These are phyloP conservation scores for Scytalidium lignicola DNA, from an alignment of 2,329 filamentous ascomycete genomes.

Conservation along the genomic window DNA sequence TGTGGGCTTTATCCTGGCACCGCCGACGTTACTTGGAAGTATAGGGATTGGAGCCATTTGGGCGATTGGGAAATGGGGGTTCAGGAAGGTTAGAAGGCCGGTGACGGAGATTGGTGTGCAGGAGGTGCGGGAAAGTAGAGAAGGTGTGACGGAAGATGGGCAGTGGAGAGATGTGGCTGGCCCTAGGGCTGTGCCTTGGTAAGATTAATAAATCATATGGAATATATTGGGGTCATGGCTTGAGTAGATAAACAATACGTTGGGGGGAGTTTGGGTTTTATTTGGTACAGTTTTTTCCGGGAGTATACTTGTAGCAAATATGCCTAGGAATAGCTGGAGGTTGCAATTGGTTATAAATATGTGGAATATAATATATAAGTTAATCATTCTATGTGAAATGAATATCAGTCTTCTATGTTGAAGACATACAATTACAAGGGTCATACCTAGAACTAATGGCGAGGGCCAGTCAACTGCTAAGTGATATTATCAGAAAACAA, in stretches of 20 bases:
- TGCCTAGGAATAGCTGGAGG: too few species aligned
- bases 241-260: neutral
- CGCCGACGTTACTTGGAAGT: conserved; percentile 21
- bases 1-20: conserved; percentile 25
- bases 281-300: too few species aligned
- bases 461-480: too few species aligned
- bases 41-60: conserved; percentile 22
- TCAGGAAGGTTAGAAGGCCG: conserved; percentile 18
- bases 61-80: conserved; percentile 27
- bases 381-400: too few species aligned
- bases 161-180: conserved; percentile 26
- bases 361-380: too few species aligned
- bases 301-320: too few species aligned
- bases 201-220: neutral
- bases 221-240: neutral
- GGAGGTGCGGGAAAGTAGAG: conserved; percentile 13
- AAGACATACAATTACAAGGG: too few species aligned
- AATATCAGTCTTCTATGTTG: too few species aligned
- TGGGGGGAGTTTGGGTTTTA: too few species aligned
- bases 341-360: too few species aligned
- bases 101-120: conserved; percentile 6
- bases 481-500: too few species aligned
- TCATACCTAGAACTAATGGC: too few species aligned
- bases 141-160: conserved; percentile 21
- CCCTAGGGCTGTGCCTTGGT: conserved; percentile 25